Percentiles rank a stretch among this genome's conserved stretches.
Conservation (phyloP, 805 yeast species). For the Geotrichum ghanense region DNA sequence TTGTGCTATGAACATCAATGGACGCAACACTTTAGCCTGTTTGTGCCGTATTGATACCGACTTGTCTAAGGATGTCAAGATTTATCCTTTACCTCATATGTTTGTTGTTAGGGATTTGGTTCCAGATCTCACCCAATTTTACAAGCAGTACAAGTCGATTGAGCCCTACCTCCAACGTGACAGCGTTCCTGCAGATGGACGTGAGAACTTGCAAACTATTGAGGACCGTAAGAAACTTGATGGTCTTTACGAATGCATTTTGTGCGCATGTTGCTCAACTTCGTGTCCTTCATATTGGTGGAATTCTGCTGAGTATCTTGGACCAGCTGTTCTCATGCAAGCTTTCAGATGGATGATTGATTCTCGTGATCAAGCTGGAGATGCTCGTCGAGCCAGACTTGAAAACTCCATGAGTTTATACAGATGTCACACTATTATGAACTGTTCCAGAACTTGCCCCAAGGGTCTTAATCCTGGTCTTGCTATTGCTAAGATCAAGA, state of each 20-base stretch:
- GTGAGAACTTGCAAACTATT: constrained; percentile 81
- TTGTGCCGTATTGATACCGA: constrained; percentile 86
- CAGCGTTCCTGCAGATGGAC: constrained; percentile 73
- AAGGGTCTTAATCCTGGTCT: constrained; percentile 96
- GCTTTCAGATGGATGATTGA: constrained; percentile 98
- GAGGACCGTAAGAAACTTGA: constrained; percentile 93
- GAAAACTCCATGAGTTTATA: constrained; percentile 95
- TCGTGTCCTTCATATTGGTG: constrained; percentile 99
- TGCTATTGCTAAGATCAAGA: constrained; percentile 96
- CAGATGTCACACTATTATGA: constrained; percentile 99
- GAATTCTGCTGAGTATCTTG: constrained; percentile 97
- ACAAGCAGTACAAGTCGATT: constrained; percentile 96
- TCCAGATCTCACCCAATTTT: constrained; percentile 94
- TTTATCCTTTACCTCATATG: constrained; percentile 98
- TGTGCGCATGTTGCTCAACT: constrained; percentile 98
- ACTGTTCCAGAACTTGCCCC: constrained; percentile 97
- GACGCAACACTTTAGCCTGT: constrained; percentile 94
- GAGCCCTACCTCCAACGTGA: constrained; percentile 92
- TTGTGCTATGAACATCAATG: constrained; percentile 99
- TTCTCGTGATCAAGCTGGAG: constrained; percentile 87
- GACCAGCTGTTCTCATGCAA: constrained; percentile 98
- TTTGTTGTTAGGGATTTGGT: constrained; percentile 93
- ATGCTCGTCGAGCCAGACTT: constrained; percentile 72
- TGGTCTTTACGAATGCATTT: constrained; percentile 93
- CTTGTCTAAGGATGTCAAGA: constrained; percentile 60